A percentile compares a stretch with the other conserved stretches of the same genome.
Conservation (phyloP, 345 rosid genomes). For the Aurinia saxatilis region DNA sequence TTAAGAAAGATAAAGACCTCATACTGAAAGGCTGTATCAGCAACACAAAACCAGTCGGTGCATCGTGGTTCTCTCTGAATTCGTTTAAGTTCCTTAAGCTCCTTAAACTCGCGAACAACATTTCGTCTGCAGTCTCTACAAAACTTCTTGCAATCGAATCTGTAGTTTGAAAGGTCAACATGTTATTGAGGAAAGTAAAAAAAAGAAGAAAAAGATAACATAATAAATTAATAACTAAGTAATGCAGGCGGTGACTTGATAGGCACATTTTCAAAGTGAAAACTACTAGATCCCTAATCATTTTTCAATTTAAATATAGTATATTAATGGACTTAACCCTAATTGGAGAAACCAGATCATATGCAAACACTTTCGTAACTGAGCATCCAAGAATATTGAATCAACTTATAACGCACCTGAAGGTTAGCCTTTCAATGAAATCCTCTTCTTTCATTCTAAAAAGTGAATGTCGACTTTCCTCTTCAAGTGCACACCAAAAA, state of each 20-base stretch:
- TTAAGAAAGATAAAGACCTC: constrained; percentile 45
- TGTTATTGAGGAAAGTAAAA: constrained; percentile 12
- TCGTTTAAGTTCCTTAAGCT: constrained; percentile 89
- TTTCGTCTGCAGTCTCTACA: constrained; percentile 95
- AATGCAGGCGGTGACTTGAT: neutral
- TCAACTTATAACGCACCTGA: constrained; percentile 57
- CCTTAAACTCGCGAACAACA: constrained; percentile 92
- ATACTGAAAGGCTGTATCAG: constrained; percentile 77
- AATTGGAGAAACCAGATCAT: neutral
- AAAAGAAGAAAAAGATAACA: neutral
- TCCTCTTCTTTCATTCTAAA: constrained; percentile 99
- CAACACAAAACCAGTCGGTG: constrained; percentile 86
- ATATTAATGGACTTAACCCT: too few relatives aligned
- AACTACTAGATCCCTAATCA: too few relatives aligned
- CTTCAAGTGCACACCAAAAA: constrained; percentile 91
- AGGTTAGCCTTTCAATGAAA: constrained; percentile 92
- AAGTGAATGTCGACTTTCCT: constrained; percentile 80
- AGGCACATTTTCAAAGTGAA: neutral
- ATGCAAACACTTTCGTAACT: neutral
- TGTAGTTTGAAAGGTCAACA: constrained; percentile 26
- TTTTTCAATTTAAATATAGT: too few relatives aligned
- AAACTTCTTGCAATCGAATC: constrained; percentile 96
- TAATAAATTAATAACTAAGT: neutral
- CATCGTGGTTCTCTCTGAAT: constrained; percentile 80
- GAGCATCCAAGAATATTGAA: neutral